Evolutionary conservation across 257 asterid genomes (phyloP).

Genomic region (Solanum stenotomum): DNA sequence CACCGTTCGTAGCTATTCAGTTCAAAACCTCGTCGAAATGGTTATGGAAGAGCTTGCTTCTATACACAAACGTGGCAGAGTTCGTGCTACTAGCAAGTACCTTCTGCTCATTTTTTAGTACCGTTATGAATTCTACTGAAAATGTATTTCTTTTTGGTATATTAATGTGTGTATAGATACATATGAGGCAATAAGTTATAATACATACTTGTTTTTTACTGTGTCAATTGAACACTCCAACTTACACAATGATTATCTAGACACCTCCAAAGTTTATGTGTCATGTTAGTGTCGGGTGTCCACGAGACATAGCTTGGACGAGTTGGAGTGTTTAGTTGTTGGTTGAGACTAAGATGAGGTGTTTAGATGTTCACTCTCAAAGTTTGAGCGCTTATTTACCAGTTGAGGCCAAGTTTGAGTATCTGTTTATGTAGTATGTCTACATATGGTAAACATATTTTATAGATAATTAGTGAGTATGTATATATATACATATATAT

Average conservation of each 20-base stretch:
- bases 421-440: not conserved
- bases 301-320: not conserved
- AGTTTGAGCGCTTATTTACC: not conserved
- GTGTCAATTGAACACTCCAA: not conserved
- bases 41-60: constrained; percentile 46
- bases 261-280: not conserved
- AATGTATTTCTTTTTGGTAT: not conserved
- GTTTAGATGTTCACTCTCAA: not conserved
- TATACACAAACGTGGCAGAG: constrained; percentile 33
- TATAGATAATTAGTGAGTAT: not conserved
- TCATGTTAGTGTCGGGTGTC: not conserved
- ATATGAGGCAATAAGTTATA: not conserved
- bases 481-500: not conserved
- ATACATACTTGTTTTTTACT: not conserved
- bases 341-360: not conserved
- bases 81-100: constrained; percentile 63
- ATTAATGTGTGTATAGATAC: not conserved
- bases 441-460: not conserved
- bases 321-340: not conserved
- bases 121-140: not conserved
- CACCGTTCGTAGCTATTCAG: constrained; percentile 43
- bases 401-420: not conserved
- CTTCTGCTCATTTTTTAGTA: not conserved
- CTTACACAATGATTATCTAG: not conserved
- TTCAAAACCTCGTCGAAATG: constrained; percentile 47